Conservation (phyloP, 257 asterid species). For the Paulownia fortunei region DNA sequence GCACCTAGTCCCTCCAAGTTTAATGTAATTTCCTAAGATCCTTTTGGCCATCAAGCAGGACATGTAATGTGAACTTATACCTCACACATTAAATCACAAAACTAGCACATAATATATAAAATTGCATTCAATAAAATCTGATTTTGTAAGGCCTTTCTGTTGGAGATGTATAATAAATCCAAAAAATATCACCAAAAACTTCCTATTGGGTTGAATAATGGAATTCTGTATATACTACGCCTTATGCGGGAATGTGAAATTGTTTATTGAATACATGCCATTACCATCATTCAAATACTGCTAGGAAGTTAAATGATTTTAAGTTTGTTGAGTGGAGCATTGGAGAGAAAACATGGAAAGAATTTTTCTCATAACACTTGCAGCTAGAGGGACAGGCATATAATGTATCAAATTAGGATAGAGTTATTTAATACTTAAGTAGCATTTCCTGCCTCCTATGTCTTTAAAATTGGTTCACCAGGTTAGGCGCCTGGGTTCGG, state of each 20-base stretch:
- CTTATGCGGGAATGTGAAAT: not conserved
- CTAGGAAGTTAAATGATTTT: not conserved
- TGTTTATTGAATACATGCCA: too few species aligned
- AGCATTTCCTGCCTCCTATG: not conserved
- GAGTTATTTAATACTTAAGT: not conserved
- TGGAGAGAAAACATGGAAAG: not conserved
- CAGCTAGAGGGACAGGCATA: not conserved
- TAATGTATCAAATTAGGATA: not conserved
- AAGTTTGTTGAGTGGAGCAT: not conserved
- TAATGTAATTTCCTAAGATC: not conserved
- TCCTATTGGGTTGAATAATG: not conserved
- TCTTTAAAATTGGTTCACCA: not conserved
- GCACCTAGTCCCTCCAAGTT: not conserved
- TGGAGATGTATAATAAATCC: not conserved
- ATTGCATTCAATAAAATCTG: not conserved
- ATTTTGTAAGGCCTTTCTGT: not conserved
- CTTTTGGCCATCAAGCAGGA: conserved; percentile 8
- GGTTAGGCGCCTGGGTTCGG: not conserved
- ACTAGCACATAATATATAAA: not conserved
- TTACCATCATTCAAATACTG: not conserved
- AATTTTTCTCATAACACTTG: not conserved
- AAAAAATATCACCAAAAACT: not conserved
- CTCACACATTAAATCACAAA: not conserved
- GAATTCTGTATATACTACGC: not conserved
- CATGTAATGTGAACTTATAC: not conserved